Evolutionary conservation across 1,284 basidiomycete genomes (phyloP).

Genomic region (Ganoderma lingzhi): DNA sequence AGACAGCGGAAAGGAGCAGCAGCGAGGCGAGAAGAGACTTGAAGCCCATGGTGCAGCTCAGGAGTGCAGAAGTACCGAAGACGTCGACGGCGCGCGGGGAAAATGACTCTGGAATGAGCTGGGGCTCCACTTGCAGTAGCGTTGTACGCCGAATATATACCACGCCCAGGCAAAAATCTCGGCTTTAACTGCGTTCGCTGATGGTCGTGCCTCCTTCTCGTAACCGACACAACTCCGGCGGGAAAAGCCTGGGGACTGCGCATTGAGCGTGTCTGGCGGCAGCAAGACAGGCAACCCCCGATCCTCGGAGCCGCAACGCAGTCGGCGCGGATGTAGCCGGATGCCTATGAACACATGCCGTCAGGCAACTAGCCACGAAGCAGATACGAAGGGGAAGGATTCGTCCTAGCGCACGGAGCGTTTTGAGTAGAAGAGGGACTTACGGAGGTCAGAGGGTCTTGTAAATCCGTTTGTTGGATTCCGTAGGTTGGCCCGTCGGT

Average conservation of each 20-base stretch:
- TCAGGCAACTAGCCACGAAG: background rate
- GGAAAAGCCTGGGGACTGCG: background rate
- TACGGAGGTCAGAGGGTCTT: constrained; percentile 2
- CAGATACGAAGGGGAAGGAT: background rate
- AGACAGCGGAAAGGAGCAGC: constrained; percentile 19
- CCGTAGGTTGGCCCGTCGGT: background rate
- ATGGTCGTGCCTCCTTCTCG: background rate
- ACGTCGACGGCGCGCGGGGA: background rate
- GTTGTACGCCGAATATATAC: background rate
- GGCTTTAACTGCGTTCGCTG: background rate
- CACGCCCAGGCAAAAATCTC: background rate
- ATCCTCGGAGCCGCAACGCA: constrained; percentile 19
- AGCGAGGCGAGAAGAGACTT: constrained; percentile 28
- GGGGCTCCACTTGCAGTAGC: background rate
- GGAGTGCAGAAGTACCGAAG: background rate
- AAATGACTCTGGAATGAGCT: background rate
- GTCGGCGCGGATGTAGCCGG: constrained; percentile 12
- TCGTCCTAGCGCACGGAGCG: background rate
- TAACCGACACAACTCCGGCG: background rate
- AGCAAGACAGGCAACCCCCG: constrained; percentile 5
- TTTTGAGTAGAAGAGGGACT: background rate
- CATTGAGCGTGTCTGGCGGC: background rate
- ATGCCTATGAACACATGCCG: constrained; percentile 4
- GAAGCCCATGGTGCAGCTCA: constrained; percentile 22
- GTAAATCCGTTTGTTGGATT: background rate